Evolutionary conservation across 352 stramenopile genomes (phyloP), one percentile per base, ranked within the genome.

Genomic region (Thalassiosira oceanica): DNA sequence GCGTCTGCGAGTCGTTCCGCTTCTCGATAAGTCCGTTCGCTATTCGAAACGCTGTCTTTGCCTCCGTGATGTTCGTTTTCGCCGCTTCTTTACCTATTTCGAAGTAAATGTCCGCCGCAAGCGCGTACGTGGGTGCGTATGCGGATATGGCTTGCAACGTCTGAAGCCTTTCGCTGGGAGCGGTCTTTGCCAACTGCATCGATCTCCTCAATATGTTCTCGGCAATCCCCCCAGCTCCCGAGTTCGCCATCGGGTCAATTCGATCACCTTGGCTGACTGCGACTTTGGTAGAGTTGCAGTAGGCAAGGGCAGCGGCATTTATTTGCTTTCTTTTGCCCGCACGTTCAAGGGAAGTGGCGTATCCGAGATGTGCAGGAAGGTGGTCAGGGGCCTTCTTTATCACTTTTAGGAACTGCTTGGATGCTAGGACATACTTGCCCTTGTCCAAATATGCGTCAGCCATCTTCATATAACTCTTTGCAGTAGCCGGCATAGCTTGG

Each of bases 381-480:
- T 81, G 72, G 36, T 67, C 53, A 4, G 60, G 60, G 16, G 65
- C 58, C 58, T 81, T 81, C 45, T 73, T 74, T 0, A 78, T 77
- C n/a, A 81, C 72, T 42, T 81, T 81, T 50, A 75, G 54, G 44
- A 81, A 81, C 58, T 81, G 72, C 29, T 81, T 81, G 23, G 72
- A 68, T 13, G 72, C 72, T 16, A 78, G 42, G 15, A 37, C 13
- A 52, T 64, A 78, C 28, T 81, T 54, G 15, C 65, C 53, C 44
- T 81, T 81, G 28, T 81, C 63, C 5, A 81, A 41, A 20, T 81
- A 81, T 13, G 72, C 72, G 56, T 81, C 72, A 43, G 72, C 72
- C 36, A 81, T 78, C 69, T 81, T 81, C 72, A 81, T 81, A 18
- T 81, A 81, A 23, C 63, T 76, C 45, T 64, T 80, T 33, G 70